Conservation (phyloP, 2,329 filamentous ascomycete species). For the Exophiala sideris region DNA sequence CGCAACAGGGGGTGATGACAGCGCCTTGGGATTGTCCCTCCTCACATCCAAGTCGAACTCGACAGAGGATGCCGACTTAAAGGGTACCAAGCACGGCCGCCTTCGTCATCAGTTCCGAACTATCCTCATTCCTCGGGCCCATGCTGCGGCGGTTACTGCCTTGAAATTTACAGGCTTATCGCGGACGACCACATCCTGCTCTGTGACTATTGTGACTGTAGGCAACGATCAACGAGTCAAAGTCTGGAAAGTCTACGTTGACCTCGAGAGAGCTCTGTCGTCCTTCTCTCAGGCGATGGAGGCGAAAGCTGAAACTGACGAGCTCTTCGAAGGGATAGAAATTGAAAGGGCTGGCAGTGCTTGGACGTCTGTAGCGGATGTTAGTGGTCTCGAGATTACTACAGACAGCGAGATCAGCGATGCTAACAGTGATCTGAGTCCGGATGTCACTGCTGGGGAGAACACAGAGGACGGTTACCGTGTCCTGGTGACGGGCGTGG, state of each 20-base stretch:
- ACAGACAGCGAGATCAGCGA: background rate
- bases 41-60: background rate
- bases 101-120: constrained; percentile 29
- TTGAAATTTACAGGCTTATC: constrained; percentile 33
- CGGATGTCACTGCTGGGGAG: too few relatives aligned
- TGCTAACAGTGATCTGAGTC: background rate
- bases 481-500: constrained; percentile 25
- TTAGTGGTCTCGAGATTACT: constrained; percentile 22
- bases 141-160: constrained; percentile 44
- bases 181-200: constrained; percentile 2
- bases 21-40: constrained; percentile 64
- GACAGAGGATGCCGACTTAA: background rate
- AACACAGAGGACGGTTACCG: background rate
- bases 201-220: constrained; percentile 36
- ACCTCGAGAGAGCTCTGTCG: constrained; percentile 18
- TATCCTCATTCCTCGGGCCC: constrained; percentile 40
- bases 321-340: constrained; percentile 11
- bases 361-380: constrained; percentile 28
- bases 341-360: constrained; percentile 12
- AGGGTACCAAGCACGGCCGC: background rate
- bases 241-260: constrained; percentile 38
- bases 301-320: background rate
- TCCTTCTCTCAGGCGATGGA: background rate
- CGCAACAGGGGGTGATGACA: constrained; percentile 83
- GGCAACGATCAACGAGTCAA: constrained; percentile 49